Evolutionary conservation across 1,284 basidiomycete species (phyloP), one percentile per base, ranked within the genome.

Genomic region (Moniliophthora roreri): DNA sequence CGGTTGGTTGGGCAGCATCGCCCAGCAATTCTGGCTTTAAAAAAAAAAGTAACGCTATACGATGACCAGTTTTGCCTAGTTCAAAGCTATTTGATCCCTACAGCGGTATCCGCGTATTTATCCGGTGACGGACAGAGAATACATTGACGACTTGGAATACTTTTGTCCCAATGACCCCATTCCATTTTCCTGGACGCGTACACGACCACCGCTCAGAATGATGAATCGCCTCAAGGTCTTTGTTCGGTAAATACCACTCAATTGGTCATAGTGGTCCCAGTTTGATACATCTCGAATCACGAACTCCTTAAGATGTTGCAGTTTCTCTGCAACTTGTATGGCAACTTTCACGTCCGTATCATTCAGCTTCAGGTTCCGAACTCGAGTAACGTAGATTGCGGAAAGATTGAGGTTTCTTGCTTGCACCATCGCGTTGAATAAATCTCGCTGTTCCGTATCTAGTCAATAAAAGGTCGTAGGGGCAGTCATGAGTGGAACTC

Each of bases 191-290:
- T 39, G 41, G 3, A 37, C 20, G 26, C 37, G 41, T 32, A 52
- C 7, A 47, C 11, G 39, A 8, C 0, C 50, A 39, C 11, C 20
- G 24, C 21, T 40, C 28, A 40, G 32, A 23, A 39, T 20, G 10
- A 8, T 47, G 41, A 37, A 60, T 18, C 21, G 28, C 24, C 59
- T 50, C 18, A 56, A 41, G 11, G 49, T 49, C 24, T 51, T 53
- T 4, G 57, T 51, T 8, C 56, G 51, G 42, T 53, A 61, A 7
- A 56, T 44, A 8, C 54, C 50, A 40, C 52, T 53, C 11, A 61
- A 48, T 48, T 62, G 58, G 44, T 63, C 59, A 15, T 50, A 49
- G 35, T 60, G 60, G 44, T 63, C 56, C 62, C 62, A 63, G 10
- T 53, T 47, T 18, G 47, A 20, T 5, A 62, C 60, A 48, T 60